Evolutionary conservation across 108 stramenopile species (phyloP), one percentile per base, ranked within the genome.

Genomic region (Pseudonitzschia delicatissima): DNA sequence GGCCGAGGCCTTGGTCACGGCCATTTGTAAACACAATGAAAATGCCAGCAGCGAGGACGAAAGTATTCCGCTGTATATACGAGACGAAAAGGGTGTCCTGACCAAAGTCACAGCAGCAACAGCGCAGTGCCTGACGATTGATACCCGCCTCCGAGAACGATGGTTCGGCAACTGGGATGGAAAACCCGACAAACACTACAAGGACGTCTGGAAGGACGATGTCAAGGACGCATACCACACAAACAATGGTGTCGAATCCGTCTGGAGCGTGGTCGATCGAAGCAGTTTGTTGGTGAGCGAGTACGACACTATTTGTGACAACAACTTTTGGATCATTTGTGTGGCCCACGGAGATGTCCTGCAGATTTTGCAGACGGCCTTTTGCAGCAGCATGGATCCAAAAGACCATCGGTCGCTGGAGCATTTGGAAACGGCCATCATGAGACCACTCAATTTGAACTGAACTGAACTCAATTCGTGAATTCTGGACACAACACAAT

Each of bases 261-360:
- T 90, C 0, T 75, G 85, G 47, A 61, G 68, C 12, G 92, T 96
- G 0, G 66, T 84, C 66, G 64, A 84, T 57, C 81, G 95, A 37
- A 79, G 82, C 0, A 87, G 80, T 9, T 27, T 45, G 2, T 77
- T 80, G 33, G 71, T 91, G 5, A 2, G 55, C 13, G 84, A 87
- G n/a, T 70, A 80, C 67, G 89, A 93, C 23, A 28, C 5, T 28
- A 6, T 5, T 51, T 23, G 21, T 0, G 50, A 18, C 25, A 17
- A 20, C 48, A 18, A 18, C 0, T 13, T 73, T 83, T 61, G 60
- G 68, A 64, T 86, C 7, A 62, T 93, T 44, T 69, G 90, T 27
- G 88, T 90, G 12, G 95, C 95, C 2, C 95, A 96, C 72, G 95
- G 92, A 1, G 95, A 96, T 71, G 92, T 93, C 15, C 52, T 96